Conservation (phyloP, 2,329 filamentous ascomycete species). For the Alternaria sp. region DNA sequence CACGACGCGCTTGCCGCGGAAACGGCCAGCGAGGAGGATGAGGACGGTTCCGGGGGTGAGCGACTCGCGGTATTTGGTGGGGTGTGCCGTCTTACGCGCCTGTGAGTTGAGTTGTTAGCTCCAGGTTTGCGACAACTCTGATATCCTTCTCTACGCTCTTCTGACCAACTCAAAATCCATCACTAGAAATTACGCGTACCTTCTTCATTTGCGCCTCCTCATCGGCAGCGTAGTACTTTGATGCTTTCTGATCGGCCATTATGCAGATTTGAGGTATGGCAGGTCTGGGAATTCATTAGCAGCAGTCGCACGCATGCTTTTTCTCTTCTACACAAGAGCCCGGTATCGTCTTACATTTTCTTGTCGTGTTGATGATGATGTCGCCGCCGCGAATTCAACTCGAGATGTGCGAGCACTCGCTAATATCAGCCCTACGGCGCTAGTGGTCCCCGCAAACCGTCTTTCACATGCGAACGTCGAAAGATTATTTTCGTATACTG, state of each 20-base stretch:
- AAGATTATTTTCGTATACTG: not conserved
- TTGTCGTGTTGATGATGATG: slow-evolving; percentile 29
- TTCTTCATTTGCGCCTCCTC: slow-evolving; percentile 90
- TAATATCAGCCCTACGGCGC: slow-evolving; percentile 30
- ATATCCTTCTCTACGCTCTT: not conserved
- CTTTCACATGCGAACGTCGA: slow-evolving; percentile 8
- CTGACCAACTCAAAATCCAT: not conserved
- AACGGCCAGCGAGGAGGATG: slow-evolving; percentile 98
- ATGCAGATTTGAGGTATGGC: slow-evolving; percentile 1
- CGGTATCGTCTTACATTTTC: slow-evolving; percentile 1
- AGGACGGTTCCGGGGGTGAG: slow-evolving; percentile 94
- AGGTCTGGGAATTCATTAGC: slow-evolving; percentile 19
- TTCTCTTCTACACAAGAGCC: not conserved
- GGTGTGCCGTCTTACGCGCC: slow-evolving; percentile 92
- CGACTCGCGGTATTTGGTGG: slow-evolving; percentile 85
- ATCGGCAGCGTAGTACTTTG: slow-evolving; percentile 98
- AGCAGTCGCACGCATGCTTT: not conserved
- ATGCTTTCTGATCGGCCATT: slow-evolving; percentile 73
- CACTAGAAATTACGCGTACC: slow-evolving; percentile 68
- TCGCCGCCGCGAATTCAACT: slow-evolving; percentile 32
- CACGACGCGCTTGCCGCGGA: slow-evolving; percentile 99
- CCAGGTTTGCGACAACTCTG: not conserved
- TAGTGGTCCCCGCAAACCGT: slow-evolving; percentile 23
- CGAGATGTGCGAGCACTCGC: slow-evolving; percentile 34
- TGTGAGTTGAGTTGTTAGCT: slow-evolving; percentile 53